phyloP scores from a whole-genome alignment of 1,284 basidiomycete species.

The Schizophyllum commune region DNA sequence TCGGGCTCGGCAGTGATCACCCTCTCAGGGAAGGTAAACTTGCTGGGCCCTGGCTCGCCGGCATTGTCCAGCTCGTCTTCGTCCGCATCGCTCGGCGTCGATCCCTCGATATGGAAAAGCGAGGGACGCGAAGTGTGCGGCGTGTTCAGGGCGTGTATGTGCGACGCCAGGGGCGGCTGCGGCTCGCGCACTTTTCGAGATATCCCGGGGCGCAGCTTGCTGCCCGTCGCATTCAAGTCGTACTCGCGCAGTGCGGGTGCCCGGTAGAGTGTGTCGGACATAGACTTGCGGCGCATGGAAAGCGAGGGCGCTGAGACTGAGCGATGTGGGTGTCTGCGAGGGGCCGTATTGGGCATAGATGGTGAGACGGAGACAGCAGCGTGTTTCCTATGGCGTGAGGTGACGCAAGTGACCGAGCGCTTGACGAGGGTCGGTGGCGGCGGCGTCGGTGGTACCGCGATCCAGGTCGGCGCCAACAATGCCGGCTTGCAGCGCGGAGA shows the following conservation, averaged over 20 bases:
- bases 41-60: not conserved
- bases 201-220: not conserved
- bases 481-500: slow-evolving; percentile 1
- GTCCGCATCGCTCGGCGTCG: not conserved
- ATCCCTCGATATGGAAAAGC: not conserved
- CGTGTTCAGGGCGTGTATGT: not conserved
- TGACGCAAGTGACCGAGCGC: slow-evolving; percentile 27
- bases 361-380: slow-evolving; percentile 16
- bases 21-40: not conserved
- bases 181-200: not conserved
- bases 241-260: not conserved
- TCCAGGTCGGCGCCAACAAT: slow-evolving; percentile 39
- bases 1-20: not conserved
- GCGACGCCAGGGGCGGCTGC: not conserved
- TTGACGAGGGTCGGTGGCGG: slow-evolving; percentile 31
- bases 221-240: no score
- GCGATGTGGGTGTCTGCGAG: slow-evolving; percentile 12
- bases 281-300: not conserved
- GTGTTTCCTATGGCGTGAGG: slow-evolving; percentile 13
- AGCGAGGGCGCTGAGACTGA: not conserved
- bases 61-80: not conserved
- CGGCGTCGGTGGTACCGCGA: slow-evolving; percentile 47
- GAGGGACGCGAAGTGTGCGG: not conserved
- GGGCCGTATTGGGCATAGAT: slow-evolving; percentile 22
- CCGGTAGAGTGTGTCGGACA: not conserved